These are phyloP conservation scores for Rubia tinctorum DNA, from an alignment of 305 asterid genomes.

Conservation along the genomic window DNA sequence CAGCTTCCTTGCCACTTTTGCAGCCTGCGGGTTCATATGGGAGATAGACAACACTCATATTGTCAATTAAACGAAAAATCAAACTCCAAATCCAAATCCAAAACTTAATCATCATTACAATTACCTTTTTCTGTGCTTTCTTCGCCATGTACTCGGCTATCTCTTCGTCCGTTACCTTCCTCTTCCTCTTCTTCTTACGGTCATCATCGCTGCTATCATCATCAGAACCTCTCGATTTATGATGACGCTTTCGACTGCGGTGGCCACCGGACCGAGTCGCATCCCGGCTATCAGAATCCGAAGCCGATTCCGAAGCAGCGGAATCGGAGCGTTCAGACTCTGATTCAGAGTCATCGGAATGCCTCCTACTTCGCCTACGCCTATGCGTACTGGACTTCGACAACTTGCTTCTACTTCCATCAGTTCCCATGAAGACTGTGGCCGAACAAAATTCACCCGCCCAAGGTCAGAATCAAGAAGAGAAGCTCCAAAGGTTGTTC, in stretches of 20 bases:
- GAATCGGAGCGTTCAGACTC: constrained; percentile 10
- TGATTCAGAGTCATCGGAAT: constrained; percentile 17
- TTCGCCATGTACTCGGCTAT: constrained; percentile 59
- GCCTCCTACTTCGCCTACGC: constrained; percentile 17
- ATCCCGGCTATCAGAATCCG: constrained; percentile 24
- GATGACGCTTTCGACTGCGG: constrained; percentile 20
- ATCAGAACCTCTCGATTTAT: constrained; percentile 19
- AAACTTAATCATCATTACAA: background rate
- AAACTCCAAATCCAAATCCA: background rate
- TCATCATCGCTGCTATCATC: constrained; percentile 23
- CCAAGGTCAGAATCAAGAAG: background rate
- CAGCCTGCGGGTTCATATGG: constrained; percentile 37
- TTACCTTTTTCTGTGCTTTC: constrained; percentile 75
- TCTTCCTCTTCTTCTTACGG: constrained; percentile 29
- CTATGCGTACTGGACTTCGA: constrained; percentile 19
- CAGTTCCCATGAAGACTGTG: background rate
- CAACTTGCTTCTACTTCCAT: background rate
- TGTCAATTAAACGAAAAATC: background rate
- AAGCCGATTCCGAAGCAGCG: constrained; percentile 30
- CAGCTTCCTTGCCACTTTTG: constrained; percentile 66
- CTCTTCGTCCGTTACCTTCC: constrained; percentile 54
- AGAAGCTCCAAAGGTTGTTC: too few relatives aligned
- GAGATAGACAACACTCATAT: background rate
- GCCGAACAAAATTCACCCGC: background rate
- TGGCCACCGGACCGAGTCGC: constrained; percentile 4